phyloP scores from a whole-genome alignment of 73 alveolate species.

The Effrenium voratum region DNA sequence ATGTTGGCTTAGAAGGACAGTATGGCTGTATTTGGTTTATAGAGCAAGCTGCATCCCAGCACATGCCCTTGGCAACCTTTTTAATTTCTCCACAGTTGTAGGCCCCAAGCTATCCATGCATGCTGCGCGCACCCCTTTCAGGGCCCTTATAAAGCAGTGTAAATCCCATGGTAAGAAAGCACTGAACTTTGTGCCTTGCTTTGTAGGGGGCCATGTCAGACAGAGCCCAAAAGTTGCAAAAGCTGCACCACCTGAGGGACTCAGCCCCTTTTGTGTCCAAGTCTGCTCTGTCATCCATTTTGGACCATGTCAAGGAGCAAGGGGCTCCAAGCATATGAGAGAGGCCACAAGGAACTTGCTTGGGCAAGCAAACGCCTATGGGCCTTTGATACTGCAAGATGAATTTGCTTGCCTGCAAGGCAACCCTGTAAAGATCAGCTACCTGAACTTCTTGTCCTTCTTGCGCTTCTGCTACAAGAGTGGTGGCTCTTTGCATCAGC shows the following conservation, averaged over 20 bases:
- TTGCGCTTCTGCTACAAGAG: constrained; percentile 7
- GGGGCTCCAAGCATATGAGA: constrained; percentile 8
- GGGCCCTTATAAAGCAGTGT: no score
- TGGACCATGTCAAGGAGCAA: neutral
- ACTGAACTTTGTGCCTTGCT: no score
- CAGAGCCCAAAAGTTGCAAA: neutral
- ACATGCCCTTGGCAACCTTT: no score
- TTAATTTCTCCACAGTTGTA: no score
- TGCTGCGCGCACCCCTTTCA: no score
- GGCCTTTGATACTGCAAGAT: constrained; percentile 4
- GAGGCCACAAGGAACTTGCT: neutral
- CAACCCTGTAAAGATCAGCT: neutral
- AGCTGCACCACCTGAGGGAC: neutral
- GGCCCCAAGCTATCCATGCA: no score
- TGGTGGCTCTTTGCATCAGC: neutral
- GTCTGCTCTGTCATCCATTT: neutral
- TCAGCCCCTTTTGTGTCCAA: neutral
- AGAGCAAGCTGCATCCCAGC: no score
- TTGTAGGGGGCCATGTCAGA: constrained; percentile 14
- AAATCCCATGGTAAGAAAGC: no score
- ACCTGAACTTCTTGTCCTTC: neutral
- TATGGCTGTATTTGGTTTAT: no score
- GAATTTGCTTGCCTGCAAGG: neutral
- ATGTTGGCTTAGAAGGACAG: no score
- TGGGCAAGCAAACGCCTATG: neutral